Base-by-base conservation (phyloP, 2,329 filamentous ascomycete species). In the Aurifilum marmelostoma region DNA sequence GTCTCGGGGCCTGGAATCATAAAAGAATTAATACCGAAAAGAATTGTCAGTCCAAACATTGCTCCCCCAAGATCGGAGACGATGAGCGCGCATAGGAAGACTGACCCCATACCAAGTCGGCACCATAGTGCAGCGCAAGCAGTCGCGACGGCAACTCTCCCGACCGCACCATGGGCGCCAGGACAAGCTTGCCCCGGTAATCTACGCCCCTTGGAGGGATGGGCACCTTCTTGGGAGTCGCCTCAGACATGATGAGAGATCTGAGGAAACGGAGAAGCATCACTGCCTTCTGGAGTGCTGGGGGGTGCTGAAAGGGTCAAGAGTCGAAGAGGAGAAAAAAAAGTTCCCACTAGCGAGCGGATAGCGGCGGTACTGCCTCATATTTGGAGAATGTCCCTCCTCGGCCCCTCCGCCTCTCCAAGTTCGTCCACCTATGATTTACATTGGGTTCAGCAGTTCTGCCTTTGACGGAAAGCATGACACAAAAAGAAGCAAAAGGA, bases 151-250 rank as follows among this genome's bases (percentile, higher is more conserved):
- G 95, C 71, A 97, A 84, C 83, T 99, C 96, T 77, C 96, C 96
- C n/a, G 93, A 97, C 74, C 96, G 91, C 69, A 97, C 95, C 96
- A 99, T 99, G 54, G 96, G 96, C 71, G 96, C 96, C 72, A 99
- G 91, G 59, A 98, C 96, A 73, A 98, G 82, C 80, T 97, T 97
- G 80, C 92, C 92, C 74, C 95, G 89, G 81, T 97, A 98, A 83
- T 97, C 94, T 76, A 97, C 94, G 65, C 95, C 95, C 79, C 91
- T 92, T 71, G 85, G 87, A 73, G 95, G 95, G 73, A 97, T 97
- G 65, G 93, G 91, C 50, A 97, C 92, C 77, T 85, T 89, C 77
- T 91, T 90, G 70, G 83, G 75, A 41, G 63, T 52, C 71, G 83
- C 75, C 74, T 82, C 80, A 67, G 85, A 79, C 75, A 85, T 83